Conservation (phyloP, 768 basidiomycete species). For the Infundibulicybe gibba region DNA sequence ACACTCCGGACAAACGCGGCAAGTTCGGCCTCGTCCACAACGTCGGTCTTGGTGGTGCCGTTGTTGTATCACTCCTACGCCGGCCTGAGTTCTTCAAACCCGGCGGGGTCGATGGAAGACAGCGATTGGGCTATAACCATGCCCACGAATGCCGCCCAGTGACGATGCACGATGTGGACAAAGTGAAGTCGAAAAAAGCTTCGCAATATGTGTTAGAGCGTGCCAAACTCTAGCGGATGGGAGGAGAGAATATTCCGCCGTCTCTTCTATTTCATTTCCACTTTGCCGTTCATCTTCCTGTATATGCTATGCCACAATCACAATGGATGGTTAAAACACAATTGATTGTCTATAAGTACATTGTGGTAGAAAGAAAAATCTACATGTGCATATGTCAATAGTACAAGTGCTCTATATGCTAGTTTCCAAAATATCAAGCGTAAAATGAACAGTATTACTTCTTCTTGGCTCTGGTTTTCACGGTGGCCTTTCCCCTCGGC, state of each 20-base stretch:
- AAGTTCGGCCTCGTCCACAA: constrained; percentile 85
- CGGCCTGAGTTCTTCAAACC: constrained; percentile 73
- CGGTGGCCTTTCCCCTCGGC: constrained; percentile 28
- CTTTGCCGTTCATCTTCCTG: no score
- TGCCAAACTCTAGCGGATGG: constrained; percentile 35
- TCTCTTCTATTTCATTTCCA: no score
- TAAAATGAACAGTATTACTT: constrained; percentile 19
- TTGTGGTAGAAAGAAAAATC: no score
- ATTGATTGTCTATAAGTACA: no score
- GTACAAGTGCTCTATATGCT: no score
- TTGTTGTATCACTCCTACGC: constrained; percentile 70
- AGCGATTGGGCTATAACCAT: constrained; percentile 79
- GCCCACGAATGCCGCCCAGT: constrained; percentile 62
- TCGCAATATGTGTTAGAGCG: constrained; percentile 47
- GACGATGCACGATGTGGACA: constrained; percentile 63
- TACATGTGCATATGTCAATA: no score
- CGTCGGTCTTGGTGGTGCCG: constrained; percentile 78
- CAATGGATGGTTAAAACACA: no score
- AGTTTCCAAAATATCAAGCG: no score
- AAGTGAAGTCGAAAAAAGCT: constrained; percentile 66
- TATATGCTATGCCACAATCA: no score
- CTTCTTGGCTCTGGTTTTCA: constrained; percentile 41
- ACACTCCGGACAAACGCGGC: constrained; percentile 57
- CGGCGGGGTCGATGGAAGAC: constrained; percentile 63
- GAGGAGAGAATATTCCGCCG: no score